These are phyloP conservation scores for Erodium chrysanthum DNA, from an alignment of 441 rosid species.

Conservation along the genomic window DNA sequence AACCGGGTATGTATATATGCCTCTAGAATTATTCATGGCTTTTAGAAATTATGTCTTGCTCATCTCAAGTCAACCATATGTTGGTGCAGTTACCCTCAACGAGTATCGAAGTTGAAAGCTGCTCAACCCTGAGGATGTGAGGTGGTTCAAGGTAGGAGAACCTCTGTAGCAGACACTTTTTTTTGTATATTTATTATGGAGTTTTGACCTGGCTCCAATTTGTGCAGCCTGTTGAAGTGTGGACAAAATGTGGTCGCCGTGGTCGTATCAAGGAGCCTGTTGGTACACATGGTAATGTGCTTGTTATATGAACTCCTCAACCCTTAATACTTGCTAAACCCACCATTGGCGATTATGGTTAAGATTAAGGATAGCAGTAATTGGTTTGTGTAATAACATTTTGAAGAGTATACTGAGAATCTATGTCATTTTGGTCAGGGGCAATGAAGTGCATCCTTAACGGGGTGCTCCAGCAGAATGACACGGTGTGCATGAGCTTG, in stretches of 20 bases:
- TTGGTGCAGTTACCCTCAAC: constrained; percentile 74
- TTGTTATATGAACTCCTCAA: too few relatives aligned
- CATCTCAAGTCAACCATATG: constrained; percentile 3
- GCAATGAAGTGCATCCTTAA: constrained; percentile 80
- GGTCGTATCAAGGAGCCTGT: constrained; percentile 90
- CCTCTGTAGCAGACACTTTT: background rate
- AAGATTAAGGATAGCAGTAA: background rate
- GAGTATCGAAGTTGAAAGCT: constrained; percentile 81
- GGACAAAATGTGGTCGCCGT: constrained; percentile 73
- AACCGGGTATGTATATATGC: constrained; percentile 89
- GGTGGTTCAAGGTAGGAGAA: constrained; percentile 78
- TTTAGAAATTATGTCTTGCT: constrained; percentile 11
- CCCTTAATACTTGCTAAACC: too few relatives aligned
- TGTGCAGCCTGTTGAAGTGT: constrained; percentile 86
- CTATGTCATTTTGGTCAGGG: constrained; percentile 35
- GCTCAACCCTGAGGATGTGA: constrained; percentile 76
- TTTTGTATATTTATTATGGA: background rate
- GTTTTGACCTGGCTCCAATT: background rate
- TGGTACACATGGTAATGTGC: constrained; percentile 69
- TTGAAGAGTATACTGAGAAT: background rate
- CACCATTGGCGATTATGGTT: too few relatives aligned
- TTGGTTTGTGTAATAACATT: too few relatives aligned
- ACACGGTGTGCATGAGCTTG: background rate
- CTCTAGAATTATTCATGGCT: constrained; percentile 5
- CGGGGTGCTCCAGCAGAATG: constrained; percentile 58